These are phyloP conservation scores for Immersiporthe knoxdaviesiana DNA, from an alignment of 2,329 filamentous ascomycete genomes.

Conservation along the genomic window DNA sequence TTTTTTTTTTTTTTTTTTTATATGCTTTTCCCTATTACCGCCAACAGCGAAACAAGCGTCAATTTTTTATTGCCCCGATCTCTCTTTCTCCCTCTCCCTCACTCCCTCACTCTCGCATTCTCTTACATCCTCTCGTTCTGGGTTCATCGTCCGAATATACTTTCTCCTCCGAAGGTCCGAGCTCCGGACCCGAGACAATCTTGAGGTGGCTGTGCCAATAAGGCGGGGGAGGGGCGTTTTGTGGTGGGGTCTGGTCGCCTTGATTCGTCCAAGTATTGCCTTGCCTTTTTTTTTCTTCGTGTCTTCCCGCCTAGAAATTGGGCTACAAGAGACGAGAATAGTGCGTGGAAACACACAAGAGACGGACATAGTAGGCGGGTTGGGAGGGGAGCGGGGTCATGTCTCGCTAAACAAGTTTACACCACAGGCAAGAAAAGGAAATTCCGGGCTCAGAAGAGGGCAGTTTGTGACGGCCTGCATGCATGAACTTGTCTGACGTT, in stretches of 20 bases:
- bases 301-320: background rate
- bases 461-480: background rate
- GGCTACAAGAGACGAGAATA: background rate
- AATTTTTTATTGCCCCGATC: background rate
- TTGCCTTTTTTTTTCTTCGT: too few relatives aligned
- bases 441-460: background rate
- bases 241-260: background rate
- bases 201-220: constrained; percentile 4
- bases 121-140: background rate
- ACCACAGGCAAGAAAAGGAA: background rate
- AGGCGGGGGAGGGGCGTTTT: background rate
- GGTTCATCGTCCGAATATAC: background rate
- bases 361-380: background rate
- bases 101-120: too few relatives aligned
- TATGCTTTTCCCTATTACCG: too few relatives aligned
- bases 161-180: background rate
- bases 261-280: background rate
- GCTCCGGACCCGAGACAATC: constrained; percentile 6
- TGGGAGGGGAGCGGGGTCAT: background rate
- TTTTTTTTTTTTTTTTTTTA: too few relatives aligned
- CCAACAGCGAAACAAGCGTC: background rate
- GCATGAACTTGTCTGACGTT: constrained; percentile 7
- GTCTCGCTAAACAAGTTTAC: constrained; percentile 4
- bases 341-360: background rate
- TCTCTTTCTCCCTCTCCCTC: background rate